phyloP scores from a whole-genome alignment of 2,329 filamentous ascomycete genomes.

The Trichoderma atroviride region DNA sequence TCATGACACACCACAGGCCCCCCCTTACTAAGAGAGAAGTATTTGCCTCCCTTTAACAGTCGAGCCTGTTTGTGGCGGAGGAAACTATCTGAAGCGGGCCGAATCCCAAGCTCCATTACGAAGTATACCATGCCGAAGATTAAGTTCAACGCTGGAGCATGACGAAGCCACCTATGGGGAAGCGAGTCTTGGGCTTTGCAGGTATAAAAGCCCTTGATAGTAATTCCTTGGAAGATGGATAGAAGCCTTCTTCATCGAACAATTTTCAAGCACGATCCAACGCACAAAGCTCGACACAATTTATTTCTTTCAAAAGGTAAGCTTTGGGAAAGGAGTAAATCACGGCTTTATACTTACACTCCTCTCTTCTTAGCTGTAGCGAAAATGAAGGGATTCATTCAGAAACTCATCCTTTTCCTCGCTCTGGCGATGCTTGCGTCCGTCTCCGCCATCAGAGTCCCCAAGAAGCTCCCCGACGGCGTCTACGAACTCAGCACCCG shows the following conservation, averaged over 20 bases:
- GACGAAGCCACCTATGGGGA: too few species aligned
- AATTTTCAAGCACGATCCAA: too few species aligned
- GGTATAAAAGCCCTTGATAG: too few species aligned
- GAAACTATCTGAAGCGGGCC: neutral
- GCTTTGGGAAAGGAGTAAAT: too few species aligned
- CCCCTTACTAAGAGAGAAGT: neutral
- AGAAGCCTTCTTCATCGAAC: too few species aligned
- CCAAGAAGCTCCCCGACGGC: neutral
- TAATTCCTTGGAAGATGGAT: too few species aligned
- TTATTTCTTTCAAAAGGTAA: too few species aligned
- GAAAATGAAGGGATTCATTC: neutral
- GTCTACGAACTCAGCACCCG: slow-evolving; percentile 4
- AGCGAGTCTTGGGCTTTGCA: too few species aligned
- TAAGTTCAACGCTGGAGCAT: too few species aligned
- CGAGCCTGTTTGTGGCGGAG: neutral
- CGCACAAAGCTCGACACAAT: too few species aligned
- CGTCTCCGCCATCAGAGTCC: neutral
- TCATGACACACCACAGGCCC: neutral
- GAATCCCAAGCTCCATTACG: neutral
- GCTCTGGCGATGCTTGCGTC: neutral
- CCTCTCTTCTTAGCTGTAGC: neutral
- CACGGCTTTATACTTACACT: neutral
- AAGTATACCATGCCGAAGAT: neutral
- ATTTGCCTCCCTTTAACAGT: neutral
- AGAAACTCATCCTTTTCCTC: neutral